phyloP scores from a whole-genome alignment of 768 basidiomycete species.

The Suillus subluteus region DNA sequence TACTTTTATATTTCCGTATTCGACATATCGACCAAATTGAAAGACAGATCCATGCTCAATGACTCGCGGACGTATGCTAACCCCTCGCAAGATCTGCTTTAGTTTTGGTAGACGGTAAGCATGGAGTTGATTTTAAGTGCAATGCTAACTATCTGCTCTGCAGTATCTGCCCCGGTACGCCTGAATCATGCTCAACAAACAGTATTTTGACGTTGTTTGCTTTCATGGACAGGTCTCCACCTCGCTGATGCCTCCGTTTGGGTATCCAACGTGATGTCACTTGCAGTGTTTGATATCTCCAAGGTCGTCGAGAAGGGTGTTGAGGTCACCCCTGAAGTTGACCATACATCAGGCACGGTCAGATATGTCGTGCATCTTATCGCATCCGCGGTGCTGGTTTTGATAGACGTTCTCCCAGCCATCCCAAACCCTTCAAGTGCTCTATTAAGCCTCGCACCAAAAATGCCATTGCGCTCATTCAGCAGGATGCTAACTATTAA shows the following conservation, averaged over 20 bases:
- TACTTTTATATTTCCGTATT: conserved; percentile 13
- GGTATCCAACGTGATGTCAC: conserved; percentile 44
- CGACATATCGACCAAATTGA: conserved; percentile 5
- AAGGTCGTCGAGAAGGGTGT: conserved; percentile 49
- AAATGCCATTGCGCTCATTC: conserved; percentile 57
- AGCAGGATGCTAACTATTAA: conserved; percentile 42
- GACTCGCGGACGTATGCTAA: conserved; percentile 47
- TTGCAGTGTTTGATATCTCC: conserved; percentile 52
- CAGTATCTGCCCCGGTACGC: conserved; percentile 34
- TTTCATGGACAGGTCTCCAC: conserved; percentile 44
- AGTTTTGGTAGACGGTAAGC: conserved; percentile 68
- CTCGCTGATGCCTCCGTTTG: conserved; percentile 57
- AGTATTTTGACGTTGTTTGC: conserved; percentile 13
- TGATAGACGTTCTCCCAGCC: conserved; percentile 35
- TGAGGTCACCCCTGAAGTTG: conserved; percentile 55
- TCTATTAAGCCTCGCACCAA: conserved; percentile 60
- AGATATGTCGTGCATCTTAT: conserved; percentile 42
- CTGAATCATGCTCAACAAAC: not conserved
- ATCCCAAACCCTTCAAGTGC: conserved; percentile 68
- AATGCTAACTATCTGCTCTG: conserved; percentile 11
- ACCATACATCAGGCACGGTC: conserved; percentile 64
- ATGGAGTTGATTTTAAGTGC: conserved; percentile 13
- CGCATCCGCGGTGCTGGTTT: conserved; percentile 1
- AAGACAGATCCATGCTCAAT: conserved; percentile 34
- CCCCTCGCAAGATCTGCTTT: conserved; percentile 62